Percentiles rank a stretch among this genome's conserved stretches.
phyloP scores from a whole-genome alignment of 2,329 filamentous ascomycete species.

The Didymella keratinophila region DNA sequence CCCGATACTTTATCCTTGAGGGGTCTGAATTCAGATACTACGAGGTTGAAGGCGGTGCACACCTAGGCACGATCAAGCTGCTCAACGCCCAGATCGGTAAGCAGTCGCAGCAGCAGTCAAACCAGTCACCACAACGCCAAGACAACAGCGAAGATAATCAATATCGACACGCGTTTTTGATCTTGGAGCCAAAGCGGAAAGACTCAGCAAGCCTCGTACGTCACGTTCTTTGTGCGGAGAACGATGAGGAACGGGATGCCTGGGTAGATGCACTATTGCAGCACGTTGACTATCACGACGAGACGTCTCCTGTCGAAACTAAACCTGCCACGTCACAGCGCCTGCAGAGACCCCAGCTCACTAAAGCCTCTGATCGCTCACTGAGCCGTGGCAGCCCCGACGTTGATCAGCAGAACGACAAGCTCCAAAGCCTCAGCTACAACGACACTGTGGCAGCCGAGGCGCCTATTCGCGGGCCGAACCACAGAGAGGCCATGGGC shows the following conservation, averaged over 20 bases:
- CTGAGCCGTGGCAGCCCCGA: constrained; percentile 52
- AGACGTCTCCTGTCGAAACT: constrained; percentile 52
- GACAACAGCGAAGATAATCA: constrained; percentile 88
- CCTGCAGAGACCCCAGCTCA: constrained; percentile 53
- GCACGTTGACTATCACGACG: constrained; percentile 79
- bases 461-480: constrained; percentile 61
- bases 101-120: constrained; percentile 71
- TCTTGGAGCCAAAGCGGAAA: constrained; percentile 95
- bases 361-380: constrained; percentile 39
- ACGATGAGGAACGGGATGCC: constrained; percentile 86
- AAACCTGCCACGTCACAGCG: constrained; percentile 46
- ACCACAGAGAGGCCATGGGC: constrained; percentile 38
- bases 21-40: constrained; percentile 84
- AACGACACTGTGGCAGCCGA: constrained; percentile 65
- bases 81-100: constrained; percentile 92
- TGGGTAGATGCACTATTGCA: constrained; percentile 92
- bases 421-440: constrained; percentile 61
- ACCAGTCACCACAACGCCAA: constrained; percentile 67
- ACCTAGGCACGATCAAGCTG: constrained; percentile 92
- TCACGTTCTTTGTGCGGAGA: constrained; percentile 95
- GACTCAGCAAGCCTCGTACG: constrained; percentile 87
- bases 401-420: constrained; percentile 38
- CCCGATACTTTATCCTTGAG: constrained; percentile 74
- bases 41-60: constrained; percentile 86
- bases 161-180: constrained; percentile 94